phyloP scores from a whole-genome alignment of 192 early-diverging fungal species.

The Dissophora globulifera region DNA sequence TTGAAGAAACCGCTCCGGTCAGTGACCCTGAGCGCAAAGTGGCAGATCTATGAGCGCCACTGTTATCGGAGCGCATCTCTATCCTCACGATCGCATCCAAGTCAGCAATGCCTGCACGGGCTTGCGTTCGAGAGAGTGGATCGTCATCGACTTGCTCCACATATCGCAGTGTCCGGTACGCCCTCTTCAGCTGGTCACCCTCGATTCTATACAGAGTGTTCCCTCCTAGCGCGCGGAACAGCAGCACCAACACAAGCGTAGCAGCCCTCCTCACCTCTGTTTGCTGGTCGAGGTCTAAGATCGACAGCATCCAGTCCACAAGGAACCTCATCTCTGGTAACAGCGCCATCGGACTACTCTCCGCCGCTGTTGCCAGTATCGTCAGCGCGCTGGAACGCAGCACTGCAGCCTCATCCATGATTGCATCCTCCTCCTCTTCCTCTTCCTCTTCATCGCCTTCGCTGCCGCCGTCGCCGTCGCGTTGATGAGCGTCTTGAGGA shows the following conservation, averaged over 20 bases:
- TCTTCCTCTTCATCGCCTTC: slow-evolving; percentile 3
- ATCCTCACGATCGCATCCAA: slow-evolving; percentile 68
- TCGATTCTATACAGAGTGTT: slow-evolving; percentile 66
- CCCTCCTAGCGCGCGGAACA: slow-evolving; percentile 75
- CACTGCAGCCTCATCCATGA: slow-evolving; percentile 35
- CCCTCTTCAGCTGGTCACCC: slow-evolving; percentile 62
- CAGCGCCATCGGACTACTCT: slow-evolving; percentile 78
- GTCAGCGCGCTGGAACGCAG: slow-evolving; percentile 72
- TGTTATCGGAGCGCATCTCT: slow-evolving; percentile 13
- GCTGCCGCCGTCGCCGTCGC: too few species aligned
- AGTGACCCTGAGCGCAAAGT: neutral
- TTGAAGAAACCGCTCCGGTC: too few species aligned
- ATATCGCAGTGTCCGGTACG: slow-evolving; percentile 68
- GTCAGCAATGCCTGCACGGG: slow-evolving; percentile 75
- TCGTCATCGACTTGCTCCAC: slow-evolving; percentile 76
- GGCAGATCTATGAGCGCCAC: neutral
- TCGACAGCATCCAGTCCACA: slow-evolving; percentile 71
- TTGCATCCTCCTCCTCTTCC: slow-evolving; percentile 2
- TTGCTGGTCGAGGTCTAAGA: slow-evolving; percentile 72
- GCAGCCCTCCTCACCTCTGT: slow-evolving; percentile 77
- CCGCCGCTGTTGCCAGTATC: slow-evolving; percentile 73
- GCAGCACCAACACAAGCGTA: slow-evolving; percentile 70
- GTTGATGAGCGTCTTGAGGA: neutral
- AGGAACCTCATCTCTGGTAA: slow-evolving; percentile 73
- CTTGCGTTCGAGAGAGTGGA: slow-evolving; percentile 76